A percentile compares a stretch with the other conserved stretches of the same genome.
phyloP scores from a whole-genome alignment of 768 basidiomycete genomes.

The Fistulinella prunicolor region DNA sequence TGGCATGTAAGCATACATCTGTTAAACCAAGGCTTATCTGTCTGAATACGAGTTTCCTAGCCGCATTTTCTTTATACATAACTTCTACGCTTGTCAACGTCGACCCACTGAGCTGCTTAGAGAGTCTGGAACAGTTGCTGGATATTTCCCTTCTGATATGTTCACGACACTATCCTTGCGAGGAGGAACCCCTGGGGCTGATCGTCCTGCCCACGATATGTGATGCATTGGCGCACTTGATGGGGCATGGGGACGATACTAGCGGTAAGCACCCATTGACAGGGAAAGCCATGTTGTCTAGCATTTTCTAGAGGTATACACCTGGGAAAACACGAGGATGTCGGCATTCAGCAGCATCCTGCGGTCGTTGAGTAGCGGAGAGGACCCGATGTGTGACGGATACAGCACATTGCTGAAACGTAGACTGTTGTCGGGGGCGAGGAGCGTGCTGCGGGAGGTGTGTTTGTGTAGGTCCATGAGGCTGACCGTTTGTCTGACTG shows the following conservation, averaged over 20 bases:
- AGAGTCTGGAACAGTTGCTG: slow-evolving; percentile 45
- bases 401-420: slow-evolving; percentile 33
- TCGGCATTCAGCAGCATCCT: slow-evolving; percentile 42
- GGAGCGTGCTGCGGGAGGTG: slow-evolving; percentile 31
- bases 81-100: slow-evolving; percentile 22
- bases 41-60: slow-evolving; percentile 28
- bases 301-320: slow-evolving; percentile 10
- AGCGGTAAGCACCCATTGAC: slow-evolving; percentile 24
- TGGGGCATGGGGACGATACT: slow-evolving; percentile 23
- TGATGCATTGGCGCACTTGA: slow-evolving; percentile 42
- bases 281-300: background rate
- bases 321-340: slow-evolving; percentile 43
- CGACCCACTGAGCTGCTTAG: slow-evolving; percentile 42
- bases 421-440: slow-evolving; percentile 28
- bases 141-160: slow-evolving; percentile 49
- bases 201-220: slow-evolving; percentile 51
- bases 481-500: background rate
- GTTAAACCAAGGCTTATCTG: background rate
- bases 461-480: background rate
- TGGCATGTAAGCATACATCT: slow-evolving; percentile 38
- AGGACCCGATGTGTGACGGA: slow-evolving; percentile 6
- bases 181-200: slow-evolving; percentile 51
- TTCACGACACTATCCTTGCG: slow-evolving; percentile 41
- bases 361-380: slow-evolving; percentile 24
- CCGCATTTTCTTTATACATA: slow-evolving; percentile 47